phyloP scores from a whole-genome alignment of 306 rosid genomes.

The Quercus rubra region DNA sequence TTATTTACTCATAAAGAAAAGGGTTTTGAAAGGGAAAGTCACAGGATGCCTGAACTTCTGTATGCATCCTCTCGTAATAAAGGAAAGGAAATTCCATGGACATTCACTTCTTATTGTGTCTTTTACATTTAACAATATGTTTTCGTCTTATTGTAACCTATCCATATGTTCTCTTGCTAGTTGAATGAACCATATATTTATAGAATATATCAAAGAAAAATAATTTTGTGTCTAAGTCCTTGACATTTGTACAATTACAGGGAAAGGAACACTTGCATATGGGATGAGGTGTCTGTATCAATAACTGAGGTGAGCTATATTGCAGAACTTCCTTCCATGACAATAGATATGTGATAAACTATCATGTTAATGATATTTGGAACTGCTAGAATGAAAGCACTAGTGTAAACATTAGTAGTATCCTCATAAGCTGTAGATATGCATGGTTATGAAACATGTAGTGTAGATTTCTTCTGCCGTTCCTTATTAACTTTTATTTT shows the following conservation, averaged over 20 bases:
- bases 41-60: no score
- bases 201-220: no score
- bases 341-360: background rate
- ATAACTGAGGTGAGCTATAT: slow-evolving; percentile 76
- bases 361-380: background rate
- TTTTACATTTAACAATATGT: no score
- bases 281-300: slow-evolving; percentile 88
- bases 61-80: no score
- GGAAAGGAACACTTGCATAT: slow-evolving; percentile 95
- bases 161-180: no score
- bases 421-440: background rate
- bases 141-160: no score
- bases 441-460: slow-evolving; percentile 3
- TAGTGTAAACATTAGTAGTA: background rate
- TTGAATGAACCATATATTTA: no score
- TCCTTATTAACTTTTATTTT: background rate
- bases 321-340: slow-evolving; percentile 17
- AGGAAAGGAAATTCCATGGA: no score
- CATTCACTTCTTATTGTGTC: no score
- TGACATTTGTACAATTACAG: slow-evolving; percentile 39
- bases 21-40: no score
- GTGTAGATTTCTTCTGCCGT: slow-evolving; percentile 4
- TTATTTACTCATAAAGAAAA: no score
- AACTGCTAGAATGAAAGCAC: background rate
- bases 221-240: background rate